A percentile compares a stretch with the other conserved stretches of the same genome.
Conservation (phyloP, 116 monocot genomes). For the Phalaenopsis hybrid region DNA sequence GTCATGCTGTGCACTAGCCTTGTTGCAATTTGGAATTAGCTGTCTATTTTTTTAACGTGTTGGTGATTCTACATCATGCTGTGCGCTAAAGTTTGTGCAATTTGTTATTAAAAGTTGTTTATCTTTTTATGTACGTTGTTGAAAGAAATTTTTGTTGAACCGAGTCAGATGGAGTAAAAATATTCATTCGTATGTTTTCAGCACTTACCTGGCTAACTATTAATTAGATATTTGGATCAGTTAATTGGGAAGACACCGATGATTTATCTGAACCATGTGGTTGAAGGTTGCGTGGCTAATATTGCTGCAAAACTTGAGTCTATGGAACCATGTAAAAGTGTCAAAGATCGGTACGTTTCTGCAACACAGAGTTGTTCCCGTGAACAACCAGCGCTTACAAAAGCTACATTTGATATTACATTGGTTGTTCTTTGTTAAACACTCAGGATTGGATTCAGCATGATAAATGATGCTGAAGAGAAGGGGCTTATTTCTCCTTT, state of each 20-base stretch:
- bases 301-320: slow-evolving; percentile 95
- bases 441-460: slow-evolving; percentile 80
- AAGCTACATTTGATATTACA: slow-evolving; percentile 1
- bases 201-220: not conserved
- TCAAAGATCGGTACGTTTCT: slow-evolving; percentile 70
- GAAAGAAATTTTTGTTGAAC: not conserved
- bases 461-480: slow-evolving; percentile 91
- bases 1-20: no score
- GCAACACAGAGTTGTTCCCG: not conserved
- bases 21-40: not conserved
- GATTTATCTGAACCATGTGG: slow-evolving; percentile 92
- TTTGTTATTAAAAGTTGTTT: no score
- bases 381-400: not conserved
- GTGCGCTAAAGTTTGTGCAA: no score
- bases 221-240: slow-evolving; percentile 25
- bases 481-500: slow-evolving; percentile 65
- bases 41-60: not conserved
- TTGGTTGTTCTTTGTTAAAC: not conserved
- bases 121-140: no score
- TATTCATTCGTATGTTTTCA: not conserved
- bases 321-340: slow-evolving; percentile 95
- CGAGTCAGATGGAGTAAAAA: not conserved
- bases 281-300: slow-evolving; percentile 88
- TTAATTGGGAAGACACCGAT: slow-evolving; percentile 89
- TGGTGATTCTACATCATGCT: no score